Evolutionary conservation across 2,329 filamentous ascomycete species (phyloP).

Genomic region (Eutypa lata): DNA sequence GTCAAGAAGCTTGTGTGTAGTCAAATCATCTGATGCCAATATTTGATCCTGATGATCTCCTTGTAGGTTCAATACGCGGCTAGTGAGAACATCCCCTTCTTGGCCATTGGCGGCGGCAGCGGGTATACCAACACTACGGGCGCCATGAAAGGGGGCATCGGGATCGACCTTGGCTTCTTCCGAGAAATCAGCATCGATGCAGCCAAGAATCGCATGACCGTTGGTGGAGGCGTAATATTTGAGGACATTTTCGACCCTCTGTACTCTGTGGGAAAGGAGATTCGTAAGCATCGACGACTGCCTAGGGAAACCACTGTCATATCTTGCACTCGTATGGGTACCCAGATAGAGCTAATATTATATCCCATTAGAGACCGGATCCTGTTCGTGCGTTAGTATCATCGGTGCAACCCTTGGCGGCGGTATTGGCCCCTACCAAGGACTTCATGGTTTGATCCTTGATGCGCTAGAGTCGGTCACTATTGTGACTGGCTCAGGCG

Average conservation of each 20-base stretch:
- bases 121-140: conserved; percentile 24
- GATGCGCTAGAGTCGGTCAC: conserved; percentile 23
- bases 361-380: conserved; percentile 1
- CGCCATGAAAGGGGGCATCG: conserved; percentile 20
- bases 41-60: too few relatives aligned
- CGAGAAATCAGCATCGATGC: conserved; percentile 17
- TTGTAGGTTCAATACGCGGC: too few relatives aligned
- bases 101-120: conserved; percentile 30
- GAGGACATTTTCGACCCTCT: conserved; percentile 1
- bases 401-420: conserved; percentile 16
- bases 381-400: conserved; percentile 7
- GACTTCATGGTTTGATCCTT: conserved; percentile 13
- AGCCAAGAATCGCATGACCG: conserved; percentile 11
- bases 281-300: conserved; percentile 4
- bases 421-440: conserved; percentile 13
- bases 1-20: too few relatives aligned
- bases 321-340: too few relatives aligned
- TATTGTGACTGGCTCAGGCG: conserved; percentile 19
- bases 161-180: conserved; percentile 26
- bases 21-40: too few relatives aligned
- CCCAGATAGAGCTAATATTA: background rate
- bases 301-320: background rate
- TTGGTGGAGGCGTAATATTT: background rate
- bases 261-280: conserved; percentile 1
- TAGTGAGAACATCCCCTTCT: conserved; percentile 25